Percentiles rank a stretch among this genome's conserved stretches.
These are phyloP conservation scores for Massospora cicadina DNA, from an alignment of 371 early-diverging fungal species.

Conservation along the genomic window DNA sequence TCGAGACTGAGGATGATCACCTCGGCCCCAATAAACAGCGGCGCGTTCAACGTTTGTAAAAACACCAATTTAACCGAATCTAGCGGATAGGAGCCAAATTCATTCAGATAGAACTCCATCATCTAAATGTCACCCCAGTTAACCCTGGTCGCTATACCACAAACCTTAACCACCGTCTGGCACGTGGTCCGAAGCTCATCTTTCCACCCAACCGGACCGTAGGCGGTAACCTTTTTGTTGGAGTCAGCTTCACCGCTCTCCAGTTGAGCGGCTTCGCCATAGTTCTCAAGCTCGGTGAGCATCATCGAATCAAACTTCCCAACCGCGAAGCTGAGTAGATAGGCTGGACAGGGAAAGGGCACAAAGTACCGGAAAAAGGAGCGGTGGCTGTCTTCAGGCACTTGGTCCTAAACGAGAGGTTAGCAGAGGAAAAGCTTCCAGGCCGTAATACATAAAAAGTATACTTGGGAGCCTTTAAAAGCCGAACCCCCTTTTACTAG, in stretches of 20 bases:
- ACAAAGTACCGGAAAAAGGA: slow-evolving; percentile 1
- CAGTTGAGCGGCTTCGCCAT: slow-evolving; percentile 16
- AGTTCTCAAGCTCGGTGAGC: slow-evolving; percentile 24
- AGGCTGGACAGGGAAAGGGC: slow-evolving; percentile 9
- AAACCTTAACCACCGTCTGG: slow-evolving; percentile 42
- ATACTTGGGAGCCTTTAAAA: too few relatives aligned
- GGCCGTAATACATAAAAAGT: too few relatives aligned
- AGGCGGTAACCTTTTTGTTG: slow-evolving; percentile 45
- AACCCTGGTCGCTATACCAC: slow-evolving; percentile 2
- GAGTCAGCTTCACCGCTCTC: slow-evolving; percentile 21
- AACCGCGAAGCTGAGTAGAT: slow-evolving; percentile 3
- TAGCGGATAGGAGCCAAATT: slow-evolving; percentile 76
- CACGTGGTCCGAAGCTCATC: slow-evolving; percentile 40
- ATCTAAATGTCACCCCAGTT: slow-evolving; percentile 21
- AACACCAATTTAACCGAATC: slow-evolving; percentile 71
- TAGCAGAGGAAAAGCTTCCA: neutral
- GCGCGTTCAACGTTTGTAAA: slow-evolving; percentile 49
- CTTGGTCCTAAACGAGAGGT: slow-evolving; percentile 6
- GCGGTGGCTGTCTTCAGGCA: slow-evolving; percentile 2
- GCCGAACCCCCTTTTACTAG: too few relatives aligned
- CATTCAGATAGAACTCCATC: slow-evolving; percentile 68
- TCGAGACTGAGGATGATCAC: slow-evolving; percentile 41
- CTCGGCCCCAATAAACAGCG: slow-evolving; percentile 48
- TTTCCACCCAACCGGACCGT: slow-evolving; percentile 33
- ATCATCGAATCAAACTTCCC: slow-evolving; percentile 14